Percentiles rank a stretch among this genome's conserved stretches.
These are phyloP conservation scores for Fallopia convolvulus DNA, from an alignment of 148 eudicot species.

Conservation along the genomic window DNA sequence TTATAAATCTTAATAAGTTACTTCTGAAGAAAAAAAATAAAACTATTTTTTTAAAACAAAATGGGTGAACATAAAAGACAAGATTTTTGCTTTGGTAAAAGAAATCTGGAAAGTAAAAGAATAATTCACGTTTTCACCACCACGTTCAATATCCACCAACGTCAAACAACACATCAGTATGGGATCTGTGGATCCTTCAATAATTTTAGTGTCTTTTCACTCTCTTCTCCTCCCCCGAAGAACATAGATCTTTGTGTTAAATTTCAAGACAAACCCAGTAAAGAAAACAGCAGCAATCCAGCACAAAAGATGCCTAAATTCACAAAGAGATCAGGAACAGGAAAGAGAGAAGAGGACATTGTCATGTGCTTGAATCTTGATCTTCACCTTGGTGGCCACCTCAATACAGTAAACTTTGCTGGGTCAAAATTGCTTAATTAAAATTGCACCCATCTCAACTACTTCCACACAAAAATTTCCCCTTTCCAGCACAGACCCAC, in stretches of 20 bases:
- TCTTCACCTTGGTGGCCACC: neutral
- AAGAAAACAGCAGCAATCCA: neutral
- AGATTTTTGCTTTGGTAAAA: neutral
- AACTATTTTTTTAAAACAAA: too few relatives aligned
- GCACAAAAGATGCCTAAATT: neutral
- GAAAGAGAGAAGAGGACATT: neutral
- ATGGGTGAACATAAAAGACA: too few relatives aligned
- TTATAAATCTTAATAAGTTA: too few relatives aligned
- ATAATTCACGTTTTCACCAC: neutral
- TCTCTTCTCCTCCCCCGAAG: neutral
- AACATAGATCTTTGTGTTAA: neutral
- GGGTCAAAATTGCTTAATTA: neutral
- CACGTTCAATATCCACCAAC: neutral
- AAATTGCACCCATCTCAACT: neutral
- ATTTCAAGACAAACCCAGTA: neutral
- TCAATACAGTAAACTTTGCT: neutral
- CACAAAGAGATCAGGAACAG: neutral
- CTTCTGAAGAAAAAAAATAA: too few relatives aligned
- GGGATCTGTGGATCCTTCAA: neutral
- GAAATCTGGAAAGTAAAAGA: neutral
- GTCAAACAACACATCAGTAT: neutral
- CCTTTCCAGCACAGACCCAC: slow-evolving; percentile 9
- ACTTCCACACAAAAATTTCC: neutral
- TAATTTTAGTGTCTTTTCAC: neutral
- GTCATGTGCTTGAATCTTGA: neutral